A percentile compares a stretch with the other conserved stretches of the same genome.
phyloP scores from a whole-genome alignment of 2,329 filamentous ascomycete species.

The Acrocalymma vagum region DNA sequence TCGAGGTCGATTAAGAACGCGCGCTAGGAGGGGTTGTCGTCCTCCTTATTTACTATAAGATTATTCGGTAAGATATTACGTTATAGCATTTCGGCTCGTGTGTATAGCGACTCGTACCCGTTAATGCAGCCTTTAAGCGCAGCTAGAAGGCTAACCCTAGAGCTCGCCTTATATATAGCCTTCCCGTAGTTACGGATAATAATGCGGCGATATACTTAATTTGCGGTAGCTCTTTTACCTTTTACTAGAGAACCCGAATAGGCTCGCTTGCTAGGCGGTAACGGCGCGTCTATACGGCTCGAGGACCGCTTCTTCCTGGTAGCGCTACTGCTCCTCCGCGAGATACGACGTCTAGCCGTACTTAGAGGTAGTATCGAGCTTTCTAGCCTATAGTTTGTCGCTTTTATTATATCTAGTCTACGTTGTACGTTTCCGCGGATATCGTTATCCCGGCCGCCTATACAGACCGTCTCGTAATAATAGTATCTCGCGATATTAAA shows the following conservation, averaged over 20 bases:
- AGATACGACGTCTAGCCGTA: slow-evolving; percentile 21
- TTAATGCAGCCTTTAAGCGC: slow-evolving; percentile 47
- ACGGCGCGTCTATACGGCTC: slow-evolving; percentile 12
- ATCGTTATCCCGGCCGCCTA: slow-evolving; percentile 45
- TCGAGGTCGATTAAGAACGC: slow-evolving; percentile 55
- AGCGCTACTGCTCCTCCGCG: slow-evolving; percentile 21
- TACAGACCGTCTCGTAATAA: slow-evolving; percentile 51
- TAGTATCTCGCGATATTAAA: slow-evolving; percentile 54
- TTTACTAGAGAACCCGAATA: slow-evolving; percentile 17
- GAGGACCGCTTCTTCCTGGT: slow-evolving; percentile 20
- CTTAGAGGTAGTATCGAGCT: slow-evolving; percentile 28
- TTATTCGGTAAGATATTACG: slow-evolving; percentile 57
- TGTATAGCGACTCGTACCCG: slow-evolving; percentile 43
- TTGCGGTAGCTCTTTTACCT: slow-evolving; percentile 14
- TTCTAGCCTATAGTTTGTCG: slow-evolving; percentile 43
- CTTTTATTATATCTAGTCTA: slow-evolving; percentile 41
- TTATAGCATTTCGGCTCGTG: slow-evolving; percentile 48
- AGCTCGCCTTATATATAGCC: slow-evolving; percentile 53
- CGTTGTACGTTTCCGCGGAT: slow-evolving; percentile 42
- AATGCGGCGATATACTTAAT: slow-evolving; percentile 52
- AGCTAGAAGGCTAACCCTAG: slow-evolving; percentile 42
- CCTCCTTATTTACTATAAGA: slow-evolving; percentile 58
- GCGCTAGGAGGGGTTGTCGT: slow-evolving; percentile 48
- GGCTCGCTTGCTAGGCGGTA: slow-evolving; percentile 16
- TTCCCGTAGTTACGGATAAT: slow-evolving; percentile 52